Percentiles rank a stretch among this genome's conserved stretches.
Conservation (phyloP, 176 grass and related monocot genomes). For the Carex kokanica region DNA sequence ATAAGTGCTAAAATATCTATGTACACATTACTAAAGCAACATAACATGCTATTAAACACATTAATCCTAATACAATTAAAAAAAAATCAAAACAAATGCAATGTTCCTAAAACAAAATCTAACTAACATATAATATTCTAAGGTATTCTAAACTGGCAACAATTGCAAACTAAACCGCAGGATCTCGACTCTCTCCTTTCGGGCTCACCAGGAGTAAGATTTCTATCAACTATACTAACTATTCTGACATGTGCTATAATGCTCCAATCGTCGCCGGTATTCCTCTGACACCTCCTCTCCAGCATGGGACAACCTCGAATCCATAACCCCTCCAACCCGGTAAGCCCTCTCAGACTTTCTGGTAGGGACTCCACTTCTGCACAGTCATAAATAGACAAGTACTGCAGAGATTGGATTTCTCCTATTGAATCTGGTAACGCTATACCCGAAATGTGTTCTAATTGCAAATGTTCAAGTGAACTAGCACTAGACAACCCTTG, state of each 20-base stretch:
- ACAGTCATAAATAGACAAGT: slow-evolving; percentile 13
- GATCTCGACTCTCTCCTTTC: background rate
- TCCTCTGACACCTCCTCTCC: slow-evolving; percentile 1
- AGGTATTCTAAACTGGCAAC: too few species aligned
- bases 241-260: slow-evolving; percentile 23
- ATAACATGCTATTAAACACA: too few species aligned
- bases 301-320: slow-evolving; percentile 23
- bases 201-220: background rate
- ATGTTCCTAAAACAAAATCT: too few species aligned
- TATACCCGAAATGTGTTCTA: background rate
- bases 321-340: slow-evolving; percentile 4
- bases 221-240: background rate
- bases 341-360: background rate
- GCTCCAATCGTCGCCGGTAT: slow-evolving; percentile 9
- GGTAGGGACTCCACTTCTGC: background rate
- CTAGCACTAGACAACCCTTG: slow-evolving; percentile 3
- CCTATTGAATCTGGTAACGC: slow-evolving; percentile 26
- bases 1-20: too few species aligned
- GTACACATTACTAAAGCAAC: too few species aligned
- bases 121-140: too few species aligned
- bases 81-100: too few species aligned
- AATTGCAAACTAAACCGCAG: too few species aligned
- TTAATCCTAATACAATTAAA: too few species aligned
- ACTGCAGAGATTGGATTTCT: slow-evolving; percentile 25
- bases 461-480: slow-evolving; percentile 17